Base-by-base conservation (phyloP, 2,329 filamentous ascomycete genomes). In the Verticillium nonalfalfae region DNA sequence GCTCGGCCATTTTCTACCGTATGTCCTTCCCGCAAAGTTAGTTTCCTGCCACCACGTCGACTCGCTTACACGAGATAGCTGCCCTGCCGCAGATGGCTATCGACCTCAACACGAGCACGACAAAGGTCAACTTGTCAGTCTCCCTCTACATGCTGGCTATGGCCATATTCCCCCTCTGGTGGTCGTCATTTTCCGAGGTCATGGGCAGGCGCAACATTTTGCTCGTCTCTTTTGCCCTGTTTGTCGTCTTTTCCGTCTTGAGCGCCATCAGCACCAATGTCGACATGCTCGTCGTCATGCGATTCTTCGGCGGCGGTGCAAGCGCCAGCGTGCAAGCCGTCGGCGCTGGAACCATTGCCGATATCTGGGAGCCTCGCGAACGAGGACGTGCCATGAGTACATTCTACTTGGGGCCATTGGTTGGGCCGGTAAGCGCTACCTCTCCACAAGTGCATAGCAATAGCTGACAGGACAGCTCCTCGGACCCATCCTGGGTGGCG, bases 111-210 rank as follows among this genome's bases (percentile, higher is more conserved):
- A 81, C 86, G 13, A 82, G 83, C 0, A 74, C 84, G 14, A 89
- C 90, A 1, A 76, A 91, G 15, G 86, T 88, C 60, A 96, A 95
- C 72, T 70, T 95, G 61, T 88, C 88, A 0, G 84, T 95, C 0
- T 89, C 91, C 0, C 74, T 94, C 61, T 95, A 93, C 72, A 92
- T 95, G 90, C 79, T 95, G 4, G 79, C 84, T 67, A 91, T 95
- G 90, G 85, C 87, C 60, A 91, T 95, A 55, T 94, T 93, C 66
- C 91, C 91, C 0, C 79, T 96, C 0, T 95, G 91, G 91, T 95
- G 90, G 90, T 91, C 89, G 1, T 88, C 88, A 1, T 93, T 95
- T 69, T 91, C 89, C 9, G 91, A 95, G 68, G 79, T 79, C 1
- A 74, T 85, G 1, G 91, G 91, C 13, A 85, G 91, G 50, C 85